A percentile compares a stretch with the other conserved stretches of the same genome.
phyloP scores from a whole-genome alignment of 352 stramenopile species.

The Albugo candida region DNA sequence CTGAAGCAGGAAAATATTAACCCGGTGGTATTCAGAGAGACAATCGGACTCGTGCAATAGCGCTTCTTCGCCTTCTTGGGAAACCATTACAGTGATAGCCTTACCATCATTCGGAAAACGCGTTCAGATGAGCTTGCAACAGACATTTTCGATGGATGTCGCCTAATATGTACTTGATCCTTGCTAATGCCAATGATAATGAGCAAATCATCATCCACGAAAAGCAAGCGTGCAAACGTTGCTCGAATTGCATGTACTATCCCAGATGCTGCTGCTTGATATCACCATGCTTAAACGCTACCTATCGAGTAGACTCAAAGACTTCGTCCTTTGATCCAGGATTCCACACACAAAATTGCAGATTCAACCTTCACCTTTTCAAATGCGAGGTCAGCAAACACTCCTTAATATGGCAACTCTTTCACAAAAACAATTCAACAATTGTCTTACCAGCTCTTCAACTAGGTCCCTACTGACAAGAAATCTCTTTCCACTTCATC shows the following conservation, averaged over 20 bases:
- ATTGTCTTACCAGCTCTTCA: constrained; percentile 88
- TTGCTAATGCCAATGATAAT: constrained; percentile 99
- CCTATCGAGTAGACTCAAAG: constrained; percentile 99
- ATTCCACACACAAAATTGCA: constrained; percentile 93
- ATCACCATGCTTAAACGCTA: constrained; percentile 96
- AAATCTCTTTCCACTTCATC: constrained; percentile 96
- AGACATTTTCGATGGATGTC: constrained; percentile 99
- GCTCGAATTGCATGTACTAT: constrained; percentile 94
- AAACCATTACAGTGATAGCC: constrained; percentile 87
- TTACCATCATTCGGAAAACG: constrained; percentile 41
- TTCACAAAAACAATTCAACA: constrained; percentile 98
- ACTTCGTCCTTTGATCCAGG: constrained; percentile 99
- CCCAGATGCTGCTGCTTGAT: constrained; percentile 98
- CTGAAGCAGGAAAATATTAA: constrained; percentile 91
- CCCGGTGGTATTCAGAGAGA: constrained; percentile 76
- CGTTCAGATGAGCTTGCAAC: constrained; percentile 87
- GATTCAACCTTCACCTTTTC: constrained; percentile 94
- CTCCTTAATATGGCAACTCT: constrained; percentile 95
- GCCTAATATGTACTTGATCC: constrained; percentile 94
- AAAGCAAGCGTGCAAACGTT: constrained; percentile 98
- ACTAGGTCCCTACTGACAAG: constrained; percentile 60
- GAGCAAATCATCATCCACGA: constrained; percentile 99
- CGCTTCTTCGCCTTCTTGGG: constrained; percentile 97
- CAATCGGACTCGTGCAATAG: constrained; percentile 83
- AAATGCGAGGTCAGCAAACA: constrained; percentile 95